Evolutionary conservation across 371 early-diverging fungal genomes (phyloP), one percentile per base, ranked within the genome.

Genomic region (Dichotomocladium elegans): DNA sequence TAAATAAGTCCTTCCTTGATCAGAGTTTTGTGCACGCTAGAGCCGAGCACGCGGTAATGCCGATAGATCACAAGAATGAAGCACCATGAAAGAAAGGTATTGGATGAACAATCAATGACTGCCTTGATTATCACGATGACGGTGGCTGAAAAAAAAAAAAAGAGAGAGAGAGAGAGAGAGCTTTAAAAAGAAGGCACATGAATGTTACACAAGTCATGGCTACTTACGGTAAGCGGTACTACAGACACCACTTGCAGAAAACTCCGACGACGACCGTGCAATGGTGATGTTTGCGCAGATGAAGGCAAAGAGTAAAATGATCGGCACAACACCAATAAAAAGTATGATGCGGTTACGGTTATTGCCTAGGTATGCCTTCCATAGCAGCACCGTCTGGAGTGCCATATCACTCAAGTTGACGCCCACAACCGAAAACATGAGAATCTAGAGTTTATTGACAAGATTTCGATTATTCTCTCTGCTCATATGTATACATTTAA

Each of bases 281-380:
- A 70, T 34, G 1, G 70, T 70, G 46, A 65, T 30, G 35, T 76
- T 76, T n/a, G 60, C 37, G 30, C 41, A 22, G 14, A 76, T 70
- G 31, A 76, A 72, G 3, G 58, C 57, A 4, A 47, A 57, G 31
- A 76, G 56, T 4, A 59, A 57, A 4, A 61, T 1, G 2, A 76
- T 46, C 6, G 77, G 73, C 0, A 70, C 17, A n/a, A 34, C 27
- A 0, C 77, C 77, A 6, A 72, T 12, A 1, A 53, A 1, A 0
- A 76, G 42, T 8, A 76, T 57, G 2, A 63, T 3, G 35, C 63
- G 70, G 3, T 72, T 72, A 21, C 68, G 64, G 43, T 66, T 64
- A 29, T 72, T 69, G 1, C 77, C 72, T 19, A 76, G 48, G 31
- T 66, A 76, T 0, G 77, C 77, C 47, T 72, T 76, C 72, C 77